Conservation (phyloP, 495 filamentous ascomycete species). For the Ascodesmis nigricans region DNA sequence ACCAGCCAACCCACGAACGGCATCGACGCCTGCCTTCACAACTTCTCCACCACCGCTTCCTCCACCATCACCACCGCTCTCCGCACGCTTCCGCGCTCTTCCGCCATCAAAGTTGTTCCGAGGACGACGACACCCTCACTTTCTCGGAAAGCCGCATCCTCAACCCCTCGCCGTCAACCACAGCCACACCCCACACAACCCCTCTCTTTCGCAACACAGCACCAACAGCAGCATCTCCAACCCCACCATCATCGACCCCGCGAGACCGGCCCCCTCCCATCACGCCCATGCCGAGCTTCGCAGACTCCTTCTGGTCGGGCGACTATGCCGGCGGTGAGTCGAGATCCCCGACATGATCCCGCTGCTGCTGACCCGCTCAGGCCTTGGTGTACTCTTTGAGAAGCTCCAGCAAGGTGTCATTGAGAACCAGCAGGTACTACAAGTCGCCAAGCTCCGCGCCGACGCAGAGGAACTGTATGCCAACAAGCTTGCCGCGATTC, state of each 20-base stretch:
- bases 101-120: background rate
- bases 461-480: conserved; percentile 89
- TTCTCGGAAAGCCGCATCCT: too few relatives aligned
- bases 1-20: too few relatives aligned
- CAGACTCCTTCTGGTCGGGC: conserved; percentile 85
- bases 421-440: conserved; percentile 85
- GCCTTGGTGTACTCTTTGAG: conserved; percentile 82
- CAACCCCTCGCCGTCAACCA: too few relatives aligned
- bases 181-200: too few relatives aligned
- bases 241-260: background rate
- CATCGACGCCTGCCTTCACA: too few relatives aligned
- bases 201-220: conserved; percentile 2
- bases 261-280: background rate
- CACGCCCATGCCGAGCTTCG: conserved; percentile 35
- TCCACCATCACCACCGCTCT: conserved; percentile 8
- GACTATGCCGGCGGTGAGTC: conserved; percentile 70
- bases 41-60: conserved; percentile 2
- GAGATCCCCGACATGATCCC: background rate
- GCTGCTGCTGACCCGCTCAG: conserved; percentile 24
- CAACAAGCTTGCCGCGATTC: conserved; percentile 58
- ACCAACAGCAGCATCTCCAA: conserved; percentile 3
- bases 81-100: conserved; percentile 1
- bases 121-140: conserved; percentile 1
- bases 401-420: conserved; percentile 92
- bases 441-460: conserved; percentile 78